Conservation (phyloP, 495 filamentous ascomycete species). For the Penicillium maclennaniae region DNA sequence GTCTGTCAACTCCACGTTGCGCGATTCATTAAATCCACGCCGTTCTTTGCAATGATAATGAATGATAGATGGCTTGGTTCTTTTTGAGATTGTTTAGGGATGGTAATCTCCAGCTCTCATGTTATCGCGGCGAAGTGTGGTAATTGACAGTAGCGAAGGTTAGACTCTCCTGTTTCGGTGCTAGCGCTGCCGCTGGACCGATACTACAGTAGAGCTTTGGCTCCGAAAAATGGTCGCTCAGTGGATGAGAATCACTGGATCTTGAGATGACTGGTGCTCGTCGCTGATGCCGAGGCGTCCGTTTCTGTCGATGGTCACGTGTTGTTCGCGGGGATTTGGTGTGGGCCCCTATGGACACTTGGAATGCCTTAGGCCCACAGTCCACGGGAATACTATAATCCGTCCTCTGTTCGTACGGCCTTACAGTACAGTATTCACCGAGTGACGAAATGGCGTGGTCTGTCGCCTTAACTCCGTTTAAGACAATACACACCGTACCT, state of each 20-base stretch:
- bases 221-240: neutral
- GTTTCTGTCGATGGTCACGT: neutral
- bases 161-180: constrained; percentile 6
- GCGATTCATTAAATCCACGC: neutral
- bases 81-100: neutral
- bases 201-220: neutral
- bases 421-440: no score
- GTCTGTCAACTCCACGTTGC: constrained; percentile 2
- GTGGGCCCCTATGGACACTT: no score
- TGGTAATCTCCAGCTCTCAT: neutral
- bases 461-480: no score
- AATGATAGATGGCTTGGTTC: neutral
- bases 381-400: no score
- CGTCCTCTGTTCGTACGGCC: no score
- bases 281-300: constrained; percentile 10
- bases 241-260: neutral
- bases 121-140: constrained; percentile 1
- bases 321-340: constrained; percentile 12
- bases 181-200: constrained; percentile 27
- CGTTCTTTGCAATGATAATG: neutral
- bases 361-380: no score
- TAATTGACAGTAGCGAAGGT: constrained; percentile 4
- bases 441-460: no score
- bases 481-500: no score
- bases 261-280: constrained; percentile 4